Evolutionary conservation across 169 alveolate species (phyloP), one percentile per base, ranked within the genome.

Genomic region (Plasmodium sp.): DNA sequence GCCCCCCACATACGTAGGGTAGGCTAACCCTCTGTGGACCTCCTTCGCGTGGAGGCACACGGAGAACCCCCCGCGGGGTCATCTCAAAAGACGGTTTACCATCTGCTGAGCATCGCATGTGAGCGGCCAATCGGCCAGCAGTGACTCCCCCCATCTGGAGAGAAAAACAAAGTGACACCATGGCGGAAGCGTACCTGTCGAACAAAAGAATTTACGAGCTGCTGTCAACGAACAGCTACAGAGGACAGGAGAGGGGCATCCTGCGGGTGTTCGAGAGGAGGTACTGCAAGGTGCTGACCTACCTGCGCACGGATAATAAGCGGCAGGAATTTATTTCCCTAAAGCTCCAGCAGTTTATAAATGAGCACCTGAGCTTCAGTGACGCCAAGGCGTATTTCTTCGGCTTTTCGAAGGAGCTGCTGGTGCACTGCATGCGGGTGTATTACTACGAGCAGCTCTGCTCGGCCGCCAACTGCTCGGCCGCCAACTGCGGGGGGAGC

Each of bases 371-470:
- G 51, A 79, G 83, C 36, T 79, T 88, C 83, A 62, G 54, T 16
- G 83, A 88, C 1, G 62, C 88, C 3, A 88, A 79, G 39, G 56
- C 94, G 1, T 88, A 88, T 67, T 88, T 88, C 81, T 88, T 88
- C 62, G 94, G 94, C 0, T 88, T 88, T n/a, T 88, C 94, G 16
- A 88, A 88, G n/a, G 94, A 88, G 48, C n/a, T 88, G 2, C 67
- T 88, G 9, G 81, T 80, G 3, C 94, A 88, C 48, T 79, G 94
- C 51, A 62, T 88, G 75, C 43, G 51, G 36, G 88, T 88, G 1
- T 88, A 88, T 22, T 88, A 10, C 80, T 51, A 84, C 3, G 67
- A 62, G 18, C 54, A 62, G 2, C 45, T 34, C 3, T 41, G 83
- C 22, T 34, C 62, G 7, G 56, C 27, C 56, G 36, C 36, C 31